These are phyloP conservation scores for Dactylis glomerata DNA, from an alignment of 176 grass and related monocot genomes.

Conservation along the genomic window DNA sequence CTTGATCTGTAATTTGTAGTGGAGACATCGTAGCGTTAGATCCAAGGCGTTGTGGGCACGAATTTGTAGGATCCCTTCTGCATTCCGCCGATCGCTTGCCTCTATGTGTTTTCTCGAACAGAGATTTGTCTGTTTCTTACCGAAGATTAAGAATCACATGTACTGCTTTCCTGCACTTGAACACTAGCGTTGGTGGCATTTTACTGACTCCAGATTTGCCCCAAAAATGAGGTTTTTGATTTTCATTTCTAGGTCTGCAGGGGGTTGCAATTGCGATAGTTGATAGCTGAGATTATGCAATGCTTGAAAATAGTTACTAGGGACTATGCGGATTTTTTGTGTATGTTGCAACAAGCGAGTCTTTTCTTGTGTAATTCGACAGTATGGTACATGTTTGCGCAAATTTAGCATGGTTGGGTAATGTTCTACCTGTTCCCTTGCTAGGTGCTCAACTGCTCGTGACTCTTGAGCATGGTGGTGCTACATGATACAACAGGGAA, in stretches of 20 bases:
- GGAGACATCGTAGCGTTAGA: not conserved
- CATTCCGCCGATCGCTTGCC: not conserved
- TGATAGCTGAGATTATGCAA: not conserved
- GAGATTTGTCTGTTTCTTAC: not conserved
- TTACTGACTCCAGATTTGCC: not conserved
- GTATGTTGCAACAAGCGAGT: not conserved
- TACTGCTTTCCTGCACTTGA: not conserved
- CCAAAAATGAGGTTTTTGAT: not conserved
- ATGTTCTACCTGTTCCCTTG: constrained; percentile 3
- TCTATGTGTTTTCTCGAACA: not conserved
- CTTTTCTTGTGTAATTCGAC: not conserved
- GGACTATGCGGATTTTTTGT: not conserved
- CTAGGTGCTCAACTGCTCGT: constrained; percentile 6
- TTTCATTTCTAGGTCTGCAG: not conserved
- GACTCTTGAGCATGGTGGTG: constrained; percentile 28
- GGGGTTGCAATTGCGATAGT: not conserved
- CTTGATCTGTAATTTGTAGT: not conserved
- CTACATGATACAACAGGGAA: constrained; percentile 30
- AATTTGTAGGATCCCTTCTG: not conserved
- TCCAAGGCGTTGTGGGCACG: not conserved
- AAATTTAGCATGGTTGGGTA: not conserved
- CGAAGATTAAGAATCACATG: no score
- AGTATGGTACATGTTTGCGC: not conserved
- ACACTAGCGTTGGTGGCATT: not conserved
- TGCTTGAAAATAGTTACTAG: not conserved